Percentiles rank a stretch among this genome's conserved stretches.
Conservation (phyloP, 257 asterid genomes). For the Catharanthus roseus region DNA sequence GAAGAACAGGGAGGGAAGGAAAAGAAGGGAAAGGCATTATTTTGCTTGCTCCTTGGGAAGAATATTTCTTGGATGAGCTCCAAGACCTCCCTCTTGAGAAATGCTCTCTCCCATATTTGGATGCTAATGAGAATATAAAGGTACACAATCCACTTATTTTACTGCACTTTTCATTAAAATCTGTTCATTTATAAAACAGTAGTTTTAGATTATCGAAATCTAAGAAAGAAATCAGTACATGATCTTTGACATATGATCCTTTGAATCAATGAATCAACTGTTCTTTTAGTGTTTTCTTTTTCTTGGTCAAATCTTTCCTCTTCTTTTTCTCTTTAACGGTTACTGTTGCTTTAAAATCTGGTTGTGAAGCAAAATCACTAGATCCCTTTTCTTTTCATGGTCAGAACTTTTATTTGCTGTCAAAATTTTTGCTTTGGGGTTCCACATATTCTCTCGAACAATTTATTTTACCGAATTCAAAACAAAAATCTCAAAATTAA, state of each 20-base stretch:
- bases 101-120: constrained; percentile 35
- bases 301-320: not conserved
- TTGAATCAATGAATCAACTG: too few relatives aligned
- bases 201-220: not conserved
- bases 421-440: too few relatives aligned
- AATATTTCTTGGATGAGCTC: constrained; percentile 68
- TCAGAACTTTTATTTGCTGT: too few relatives aligned
- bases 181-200: not conserved
- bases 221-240: not conserved
- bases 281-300: too few relatives aligned
- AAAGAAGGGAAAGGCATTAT: constrained; percentile 76
- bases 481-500: too few relatives aligned
- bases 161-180: not conserved
- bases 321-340: not conserved
- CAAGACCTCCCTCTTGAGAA: constrained; percentile 74
- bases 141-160: constrained; percentile 26
- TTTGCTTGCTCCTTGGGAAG: constrained; percentile 90
- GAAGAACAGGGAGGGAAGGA: constrained; percentile 92
- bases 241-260: not conserved
- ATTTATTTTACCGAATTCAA: too few relatives aligned
- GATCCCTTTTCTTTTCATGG: too few relatives aligned
- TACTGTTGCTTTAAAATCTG: not conserved
- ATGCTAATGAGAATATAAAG: constrained; percentile 46
- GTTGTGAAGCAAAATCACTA: too few relatives aligned
- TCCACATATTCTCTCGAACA: too few relatives aligned